Percentiles rank a stretch among this genome's conserved stretches.
These are phyloP conservation scores for Gracilaria domingensis DNA, from an alignment of 23 red algal genomes.

Conservation along the genomic window DNA sequence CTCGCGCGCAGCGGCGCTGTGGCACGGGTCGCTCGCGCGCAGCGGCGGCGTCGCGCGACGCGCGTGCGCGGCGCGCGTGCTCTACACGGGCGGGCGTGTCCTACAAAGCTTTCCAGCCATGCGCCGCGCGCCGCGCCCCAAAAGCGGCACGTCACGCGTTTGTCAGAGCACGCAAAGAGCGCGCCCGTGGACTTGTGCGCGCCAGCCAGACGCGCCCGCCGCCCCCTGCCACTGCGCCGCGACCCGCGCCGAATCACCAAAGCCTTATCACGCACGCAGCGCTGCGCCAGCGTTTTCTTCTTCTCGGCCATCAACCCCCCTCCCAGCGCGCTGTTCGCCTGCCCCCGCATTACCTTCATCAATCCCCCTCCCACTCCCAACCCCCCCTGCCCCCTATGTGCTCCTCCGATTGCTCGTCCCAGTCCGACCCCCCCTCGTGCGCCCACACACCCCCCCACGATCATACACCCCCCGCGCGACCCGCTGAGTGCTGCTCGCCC, in stretches of 20 bases:
- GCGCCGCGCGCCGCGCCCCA: not conserved
- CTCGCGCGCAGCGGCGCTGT: no score
- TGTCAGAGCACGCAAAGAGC: no score
- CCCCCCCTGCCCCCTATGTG: not conserved
- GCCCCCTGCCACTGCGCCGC: no score
- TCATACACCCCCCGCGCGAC: not conserved
- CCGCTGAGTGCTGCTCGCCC: constrained; percentile 2
- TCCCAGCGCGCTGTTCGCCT: no score
- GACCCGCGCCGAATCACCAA: no score
- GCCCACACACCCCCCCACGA: not conserved
- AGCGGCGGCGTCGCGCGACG: no score
- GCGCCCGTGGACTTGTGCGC: no score
- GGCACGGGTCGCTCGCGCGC: no score
- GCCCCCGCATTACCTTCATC: not conserved
- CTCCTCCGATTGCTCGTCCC: not conserved
- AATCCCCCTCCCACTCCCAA: not conserved
- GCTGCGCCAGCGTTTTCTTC: not conserved
- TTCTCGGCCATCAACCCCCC: not conserved
- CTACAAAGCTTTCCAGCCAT: constrained; percentile 16
- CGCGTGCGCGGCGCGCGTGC: no score
- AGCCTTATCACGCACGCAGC: no score
- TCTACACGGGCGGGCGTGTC: not conserved
- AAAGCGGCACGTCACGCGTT: not conserved
- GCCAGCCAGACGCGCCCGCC: no score
- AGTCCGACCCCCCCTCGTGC: not conserved